A percentile compares a stretch with the other conserved stretches of the same genome.
These are phyloP conservation scores for Marvania coccoides DNA, from an alignment of 139 green algal genomes.

Conservation along the genomic window DNA sequence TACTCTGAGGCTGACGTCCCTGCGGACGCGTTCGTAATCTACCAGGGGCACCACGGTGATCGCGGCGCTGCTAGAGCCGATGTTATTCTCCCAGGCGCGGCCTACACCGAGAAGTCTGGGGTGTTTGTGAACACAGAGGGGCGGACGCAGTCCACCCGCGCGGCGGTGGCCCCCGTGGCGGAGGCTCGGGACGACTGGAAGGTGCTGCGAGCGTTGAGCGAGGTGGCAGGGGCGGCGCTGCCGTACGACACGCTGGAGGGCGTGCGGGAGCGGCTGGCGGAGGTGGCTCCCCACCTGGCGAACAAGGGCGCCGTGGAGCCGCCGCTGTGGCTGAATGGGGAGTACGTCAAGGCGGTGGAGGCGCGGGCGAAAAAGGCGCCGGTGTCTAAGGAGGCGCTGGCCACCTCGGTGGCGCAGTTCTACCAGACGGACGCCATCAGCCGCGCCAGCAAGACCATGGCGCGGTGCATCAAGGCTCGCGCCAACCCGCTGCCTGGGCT, in stretches of 20 bases:
- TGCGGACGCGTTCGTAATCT: constrained; percentile 87
- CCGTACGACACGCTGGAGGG: constrained; percentile 76
- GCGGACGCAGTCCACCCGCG: constrained; percentile 80
- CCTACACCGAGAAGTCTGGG: constrained; percentile 83
- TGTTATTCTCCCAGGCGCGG: constrained; percentile 85
- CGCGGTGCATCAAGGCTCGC: constrained; percentile 69
- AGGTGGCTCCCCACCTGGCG: constrained; percentile 75
- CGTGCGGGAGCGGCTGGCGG: constrained; percentile 63
- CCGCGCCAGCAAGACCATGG: constrained; percentile 87
- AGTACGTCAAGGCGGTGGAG: constrained; percentile 62
- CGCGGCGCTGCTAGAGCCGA: constrained; percentile 78
- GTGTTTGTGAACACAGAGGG: constrained; percentile 93
- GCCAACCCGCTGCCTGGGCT: background rate
- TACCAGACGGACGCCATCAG: constrained; percentile 96
- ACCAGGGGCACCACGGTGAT: constrained; percentile 94
- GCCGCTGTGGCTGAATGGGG: constrained; percentile 82
- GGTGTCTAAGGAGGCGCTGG: constrained; percentile 34
- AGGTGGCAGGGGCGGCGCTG: constrained; percentile 68
- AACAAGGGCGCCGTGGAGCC: constrained; percentile 53
- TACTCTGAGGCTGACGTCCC: constrained; percentile 69
- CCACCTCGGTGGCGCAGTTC: constrained; percentile 76
- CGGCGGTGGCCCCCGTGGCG: constrained; percentile 59
- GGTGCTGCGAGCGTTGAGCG: constrained; percentile 75
- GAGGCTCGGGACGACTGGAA: constrained; percentile 94
- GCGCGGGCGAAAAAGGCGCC: constrained; percentile 10